Evolutionary conservation across 495 filamentous ascomycete species (phyloP).

Genomic region (Opeltia flavorubescens): DNA sequence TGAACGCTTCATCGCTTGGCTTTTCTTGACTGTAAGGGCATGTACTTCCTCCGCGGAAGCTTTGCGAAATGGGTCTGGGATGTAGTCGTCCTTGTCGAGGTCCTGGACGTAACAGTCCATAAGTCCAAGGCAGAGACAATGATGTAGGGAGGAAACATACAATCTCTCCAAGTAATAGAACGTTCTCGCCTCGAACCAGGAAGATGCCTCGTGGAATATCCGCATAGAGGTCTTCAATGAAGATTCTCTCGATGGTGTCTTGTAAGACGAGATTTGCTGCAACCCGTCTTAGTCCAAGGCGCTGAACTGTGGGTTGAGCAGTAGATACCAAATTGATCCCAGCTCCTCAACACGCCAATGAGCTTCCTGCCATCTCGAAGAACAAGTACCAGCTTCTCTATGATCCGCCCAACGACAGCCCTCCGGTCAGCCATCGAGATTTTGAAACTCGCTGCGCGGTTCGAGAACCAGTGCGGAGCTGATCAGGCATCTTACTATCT

Average conservation of each 20-base stretch:
- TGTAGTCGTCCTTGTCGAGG: constrained; percentile 83
- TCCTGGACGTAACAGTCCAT: constrained; percentile 35
- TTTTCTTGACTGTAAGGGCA: constrained; percentile 54
- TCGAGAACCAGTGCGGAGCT: background rate
- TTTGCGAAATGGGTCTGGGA: constrained; percentile 53
- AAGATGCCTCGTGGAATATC: constrained; percentile 73
- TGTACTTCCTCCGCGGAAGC: constrained; percentile 57
- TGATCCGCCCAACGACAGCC: constrained; percentile 5
- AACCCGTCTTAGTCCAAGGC: background rate
- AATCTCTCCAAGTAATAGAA: constrained; percentile 82
- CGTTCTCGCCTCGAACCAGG: constrained; percentile 86
- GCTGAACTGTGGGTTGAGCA: background rate
- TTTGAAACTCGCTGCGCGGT: constrained; percentile 8
- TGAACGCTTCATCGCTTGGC: constrained; percentile 47
- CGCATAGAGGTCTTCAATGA: constrained; percentile 56
- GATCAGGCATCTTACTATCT: constrained; percentile 55
- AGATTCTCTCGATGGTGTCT: constrained; percentile 77
- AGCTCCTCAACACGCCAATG: constrained; percentile 82
- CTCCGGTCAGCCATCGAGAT: constrained; percentile 1
- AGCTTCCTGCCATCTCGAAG: constrained; percentile 87
- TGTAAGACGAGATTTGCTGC: constrained; percentile 88
- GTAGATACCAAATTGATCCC: constrained; percentile 88
- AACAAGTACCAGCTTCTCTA: constrained; percentile 85
- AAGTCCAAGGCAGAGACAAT: background rate
- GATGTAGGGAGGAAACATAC: constrained; percentile 26